Percentiles rank a stretch among this genome's conserved stretches.
Conservation (phyloP, 352 stramenopile species). For the Elongisporangium undulatum region DNA sequence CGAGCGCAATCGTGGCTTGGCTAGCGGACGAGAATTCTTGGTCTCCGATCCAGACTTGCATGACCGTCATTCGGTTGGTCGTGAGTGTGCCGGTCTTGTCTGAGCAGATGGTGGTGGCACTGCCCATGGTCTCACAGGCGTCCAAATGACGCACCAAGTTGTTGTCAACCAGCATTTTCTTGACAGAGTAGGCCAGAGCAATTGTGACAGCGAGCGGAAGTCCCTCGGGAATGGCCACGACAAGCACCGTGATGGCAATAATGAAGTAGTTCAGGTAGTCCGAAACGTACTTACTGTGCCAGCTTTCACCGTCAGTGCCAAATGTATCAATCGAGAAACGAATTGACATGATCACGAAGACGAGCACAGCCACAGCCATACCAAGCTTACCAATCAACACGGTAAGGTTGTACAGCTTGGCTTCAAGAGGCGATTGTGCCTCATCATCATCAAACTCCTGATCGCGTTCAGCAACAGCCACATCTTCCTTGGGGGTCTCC, state of each 20-base stretch:
- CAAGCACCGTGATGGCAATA: conserved; percentile 86
- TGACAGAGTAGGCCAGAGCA: conserved; percentile 93
- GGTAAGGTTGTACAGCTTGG: conserved; percentile 78
- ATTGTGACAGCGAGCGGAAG: conserved; percentile 97
- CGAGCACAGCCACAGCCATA: conserved; percentile 59
- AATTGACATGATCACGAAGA: conserved; percentile 77
- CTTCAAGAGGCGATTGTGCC: conserved; percentile 76
- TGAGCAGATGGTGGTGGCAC: conserved; percentile 95
- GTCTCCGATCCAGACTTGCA: conserved; percentile 74
- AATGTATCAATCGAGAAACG: conserved; percentile 69
- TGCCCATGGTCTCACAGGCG: conserved; percentile 92
- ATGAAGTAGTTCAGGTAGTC: conserved; percentile 87
- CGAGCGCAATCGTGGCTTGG: no score
- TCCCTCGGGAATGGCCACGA: conserved; percentile 97
- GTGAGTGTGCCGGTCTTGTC: conserved; percentile 98
- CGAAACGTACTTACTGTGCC: conserved; percentile 44
- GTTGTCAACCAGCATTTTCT: conserved; percentile 91
- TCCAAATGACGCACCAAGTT: conserved; percentile 89
- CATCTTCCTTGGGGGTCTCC: conserved; percentile 6
- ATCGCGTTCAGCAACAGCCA: not conserved
- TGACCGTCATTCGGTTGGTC: conserved; percentile 97
- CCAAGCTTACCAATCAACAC: conserved; percentile 83
- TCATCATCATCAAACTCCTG: conserved; percentile 20
- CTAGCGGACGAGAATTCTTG: conserved; percentile 54
- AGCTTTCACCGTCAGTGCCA: conserved; percentile 24